Percentiles rank a stretch among this genome's conserved stretches.
These are phyloP conservation scores for Lobosporangium transversale DNA, from an alignment of 192 early-diverging fungal genomes.

Conservation along the genomic window DNA sequence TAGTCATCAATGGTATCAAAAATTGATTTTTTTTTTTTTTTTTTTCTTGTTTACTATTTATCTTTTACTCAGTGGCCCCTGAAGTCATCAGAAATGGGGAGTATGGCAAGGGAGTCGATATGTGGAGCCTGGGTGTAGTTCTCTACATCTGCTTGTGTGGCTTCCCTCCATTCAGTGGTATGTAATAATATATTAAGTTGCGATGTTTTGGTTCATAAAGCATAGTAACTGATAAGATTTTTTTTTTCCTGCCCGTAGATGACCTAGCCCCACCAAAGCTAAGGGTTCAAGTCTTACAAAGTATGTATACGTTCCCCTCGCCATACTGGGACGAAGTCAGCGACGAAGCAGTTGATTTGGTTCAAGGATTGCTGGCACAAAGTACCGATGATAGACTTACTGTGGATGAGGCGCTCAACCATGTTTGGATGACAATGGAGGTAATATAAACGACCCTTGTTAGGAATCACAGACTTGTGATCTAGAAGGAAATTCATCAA, in stretches of 20 bases:
- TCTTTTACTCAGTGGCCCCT: conserved; percentile 77
- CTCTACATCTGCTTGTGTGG: conserved; percentile 94
- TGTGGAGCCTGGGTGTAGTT: conserved; percentile 96
- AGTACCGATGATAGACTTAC: conserved; percentile 13
- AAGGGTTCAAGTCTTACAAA: conserved; percentile 73
- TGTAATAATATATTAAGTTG: no score
- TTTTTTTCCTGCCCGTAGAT: conserved; percentile 57
- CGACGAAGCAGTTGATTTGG: conserved; percentile 56
- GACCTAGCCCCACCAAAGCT: conserved; percentile 62
- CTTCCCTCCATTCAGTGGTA: conserved; percentile 84
- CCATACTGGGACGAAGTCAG: conserved; percentile 85
- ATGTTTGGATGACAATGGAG: conserved; percentile 48
- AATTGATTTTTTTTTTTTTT: no score
- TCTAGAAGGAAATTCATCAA: no score
- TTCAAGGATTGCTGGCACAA: conserved; percentile 29
- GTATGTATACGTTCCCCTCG: conserved; percentile 78
- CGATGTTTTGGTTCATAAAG: no score
- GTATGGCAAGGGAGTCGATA: conserved; percentile 82
- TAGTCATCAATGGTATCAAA: no score
- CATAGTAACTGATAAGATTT: no score
- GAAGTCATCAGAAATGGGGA: conserved; percentile 81
- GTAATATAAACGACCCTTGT: no score
- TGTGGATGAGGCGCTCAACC: conserved; percentile 28
- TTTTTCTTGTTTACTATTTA: background rate
- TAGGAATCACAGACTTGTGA: no score